phyloP scores from a whole-genome alignment of 768 basidiomycete genomes.

The Rhodotorula graminis region DNA sequence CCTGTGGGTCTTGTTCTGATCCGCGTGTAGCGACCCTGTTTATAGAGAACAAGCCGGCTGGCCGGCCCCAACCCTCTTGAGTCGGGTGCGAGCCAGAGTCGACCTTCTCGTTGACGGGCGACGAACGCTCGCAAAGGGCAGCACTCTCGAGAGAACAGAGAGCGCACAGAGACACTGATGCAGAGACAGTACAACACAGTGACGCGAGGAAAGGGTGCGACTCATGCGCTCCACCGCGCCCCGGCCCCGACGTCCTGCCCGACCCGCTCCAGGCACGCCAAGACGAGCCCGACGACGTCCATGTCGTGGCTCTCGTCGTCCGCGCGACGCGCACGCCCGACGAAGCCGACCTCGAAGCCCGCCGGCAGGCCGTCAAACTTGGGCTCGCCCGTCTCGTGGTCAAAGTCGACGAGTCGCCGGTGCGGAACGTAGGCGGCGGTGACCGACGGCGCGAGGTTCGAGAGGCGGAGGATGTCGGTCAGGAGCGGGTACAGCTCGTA shows the following conservation, averaged over 20 bases:
- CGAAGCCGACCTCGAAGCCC: constrained; percentile 4
- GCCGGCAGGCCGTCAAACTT: constrained; percentile 16
- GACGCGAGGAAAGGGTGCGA: too few species aligned
- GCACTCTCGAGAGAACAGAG: too few species aligned
- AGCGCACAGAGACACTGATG: too few species aligned
- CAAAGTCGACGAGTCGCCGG: neutral
- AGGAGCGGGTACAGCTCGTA: constrained; percentile 75
- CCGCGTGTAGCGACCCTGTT: too few species aligned
- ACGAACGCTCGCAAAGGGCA: too few species aligned
- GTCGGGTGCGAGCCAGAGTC: too few species aligned
- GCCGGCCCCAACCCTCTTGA: too few species aligned
- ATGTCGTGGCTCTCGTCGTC: neutral
- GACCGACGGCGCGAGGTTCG: neutral
- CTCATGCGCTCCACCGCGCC: neutral
- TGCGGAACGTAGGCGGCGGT: constrained; percentile 13
- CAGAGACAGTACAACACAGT: too few species aligned
- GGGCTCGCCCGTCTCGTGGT: neutral
- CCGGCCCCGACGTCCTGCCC: constrained; percentile 16
- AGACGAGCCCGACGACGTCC: constrained; percentile 1
- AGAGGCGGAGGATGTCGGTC: constrained; percentile 17
- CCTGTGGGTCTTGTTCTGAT: too few species aligned
- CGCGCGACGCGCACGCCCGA: neutral
- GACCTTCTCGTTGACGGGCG: too few species aligned
- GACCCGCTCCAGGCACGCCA: neutral
- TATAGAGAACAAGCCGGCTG: too few species aligned